Evolutionary conservation across 2,329 filamentous ascomycete genomes (phyloP).

Genomic region (Aspergillus ruber): DNA sequence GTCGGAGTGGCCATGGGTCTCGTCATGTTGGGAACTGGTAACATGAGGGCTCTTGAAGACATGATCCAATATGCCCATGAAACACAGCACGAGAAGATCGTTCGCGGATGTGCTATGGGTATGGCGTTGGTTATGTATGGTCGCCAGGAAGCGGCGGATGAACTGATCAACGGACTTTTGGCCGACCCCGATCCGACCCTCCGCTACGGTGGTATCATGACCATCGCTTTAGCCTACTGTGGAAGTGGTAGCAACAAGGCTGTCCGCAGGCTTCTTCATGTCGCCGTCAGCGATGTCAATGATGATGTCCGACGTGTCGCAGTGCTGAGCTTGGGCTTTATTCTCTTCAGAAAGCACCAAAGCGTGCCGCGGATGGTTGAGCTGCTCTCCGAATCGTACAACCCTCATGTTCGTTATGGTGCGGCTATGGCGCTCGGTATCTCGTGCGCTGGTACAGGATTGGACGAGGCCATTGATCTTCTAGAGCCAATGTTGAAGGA

Average conservation of each 20-base stretch:
- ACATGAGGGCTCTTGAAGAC: conserved; percentile 83
- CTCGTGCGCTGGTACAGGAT: conserved; percentile 89
- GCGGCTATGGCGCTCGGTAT: conserved; percentile 98
- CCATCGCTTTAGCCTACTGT: conserved; percentile 95
- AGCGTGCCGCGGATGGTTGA: conserved; percentile 99
- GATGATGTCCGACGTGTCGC: conserved; percentile 94
- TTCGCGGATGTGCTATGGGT: conserved; percentile 86
- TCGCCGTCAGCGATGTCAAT: conserved; percentile 95
- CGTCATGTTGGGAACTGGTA: conserved; percentile 97
- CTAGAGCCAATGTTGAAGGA: conserved; percentile 99
- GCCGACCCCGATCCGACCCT: conserved; percentile 90
- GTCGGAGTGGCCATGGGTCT: conserved; percentile 94
- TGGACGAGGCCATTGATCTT: conserved; percentile 93
- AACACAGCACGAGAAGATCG: conserved; percentile 97
- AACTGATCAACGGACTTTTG: conserved; percentile 86
- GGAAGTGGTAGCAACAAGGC: conserved; percentile 98
- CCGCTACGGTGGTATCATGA: conserved; percentile 96
- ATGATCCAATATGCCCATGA: conserved; percentile 98
- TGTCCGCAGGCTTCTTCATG: conserved; percentile 88
- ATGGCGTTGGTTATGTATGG: conserved; percentile 99
- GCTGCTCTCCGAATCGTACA: conserved; percentile 95
- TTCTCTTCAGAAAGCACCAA: conserved; percentile 94
- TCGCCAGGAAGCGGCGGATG: conserved; percentile 88
- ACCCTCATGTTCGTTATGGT: conserved; percentile 95
- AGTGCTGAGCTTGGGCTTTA: conserved; percentile 96